phyloP scores from a whole-genome alignment of 1,284 basidiomycete genomes.

The Trametes hirsuta region DNA sequence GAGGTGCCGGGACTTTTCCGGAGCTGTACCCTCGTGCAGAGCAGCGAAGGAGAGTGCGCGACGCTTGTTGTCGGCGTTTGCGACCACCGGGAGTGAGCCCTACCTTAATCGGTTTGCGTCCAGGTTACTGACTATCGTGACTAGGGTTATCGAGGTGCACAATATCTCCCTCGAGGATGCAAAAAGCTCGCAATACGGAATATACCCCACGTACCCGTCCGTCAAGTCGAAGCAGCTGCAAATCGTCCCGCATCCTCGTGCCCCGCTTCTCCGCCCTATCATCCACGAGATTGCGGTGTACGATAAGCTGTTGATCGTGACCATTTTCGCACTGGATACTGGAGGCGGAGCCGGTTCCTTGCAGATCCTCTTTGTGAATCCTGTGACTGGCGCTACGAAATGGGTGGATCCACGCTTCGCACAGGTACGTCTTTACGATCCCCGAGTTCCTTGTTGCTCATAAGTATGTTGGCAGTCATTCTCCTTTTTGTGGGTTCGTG shows the following conservation, averaged over 20 bases:
- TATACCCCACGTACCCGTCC: constrained; percentile 24
- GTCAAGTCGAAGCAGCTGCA: constrained; percentile 25
- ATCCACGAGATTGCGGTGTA: constrained; percentile 34
- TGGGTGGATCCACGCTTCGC: constrained; percentile 37
- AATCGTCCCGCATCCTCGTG: constrained; percentile 26
- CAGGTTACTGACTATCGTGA: neutral
- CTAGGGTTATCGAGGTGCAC: constrained; percentile 33
- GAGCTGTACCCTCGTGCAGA: constrained; percentile 37
- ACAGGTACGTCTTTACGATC: constrained; percentile 31
- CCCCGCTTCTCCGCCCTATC: constrained; percentile 24
- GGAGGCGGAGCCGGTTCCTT: constrained; percentile 35
- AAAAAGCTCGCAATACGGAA: constrained; percentile 20
- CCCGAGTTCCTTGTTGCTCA: neutral
- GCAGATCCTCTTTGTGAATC: constrained; percentile 43
- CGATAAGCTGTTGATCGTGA: constrained; percentile 37
- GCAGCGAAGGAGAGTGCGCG: constrained; percentile 29
- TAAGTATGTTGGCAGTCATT: constrained; percentile 27
- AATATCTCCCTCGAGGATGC: constrained; percentile 27
- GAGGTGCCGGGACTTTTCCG: constrained; percentile 40
- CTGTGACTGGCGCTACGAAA: constrained; percentile 33
- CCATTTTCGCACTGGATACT: constrained; percentile 36
- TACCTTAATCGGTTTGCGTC: neutral
- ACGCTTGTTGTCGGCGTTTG: constrained; percentile 38
- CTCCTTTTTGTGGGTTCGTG: constrained; percentile 32
- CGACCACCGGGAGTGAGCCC: constrained; percentile 32